phyloP scores from a whole-genome alignment of 2,329 filamentous ascomycete species.

The Phyllosticta citriasiana region DNA sequence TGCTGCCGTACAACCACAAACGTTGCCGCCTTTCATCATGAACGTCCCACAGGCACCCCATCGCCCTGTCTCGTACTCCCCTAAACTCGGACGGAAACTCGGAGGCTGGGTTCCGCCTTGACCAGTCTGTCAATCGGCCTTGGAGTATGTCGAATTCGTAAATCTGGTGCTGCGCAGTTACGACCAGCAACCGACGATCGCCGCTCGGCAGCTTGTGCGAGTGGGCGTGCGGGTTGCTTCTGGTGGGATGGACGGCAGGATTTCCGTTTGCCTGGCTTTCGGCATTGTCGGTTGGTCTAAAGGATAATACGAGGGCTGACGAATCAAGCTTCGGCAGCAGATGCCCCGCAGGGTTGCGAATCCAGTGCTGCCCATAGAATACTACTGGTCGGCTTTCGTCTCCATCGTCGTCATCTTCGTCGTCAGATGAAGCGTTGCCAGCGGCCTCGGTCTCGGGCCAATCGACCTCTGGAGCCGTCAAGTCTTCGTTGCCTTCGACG shows the following conservation, averaged over 20 bases:
- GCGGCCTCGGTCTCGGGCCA: constrained; percentile 15
- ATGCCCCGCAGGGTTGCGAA: constrained; percentile 57
- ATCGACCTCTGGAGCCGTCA: constrained; percentile 32
- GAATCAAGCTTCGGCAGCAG: constrained; percentile 37
- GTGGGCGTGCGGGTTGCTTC: constrained; percentile 42
- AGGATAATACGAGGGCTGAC: constrained; percentile 35
- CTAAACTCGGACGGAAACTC: constrained; percentile 65
- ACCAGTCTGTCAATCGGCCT: constrained; percentile 76
- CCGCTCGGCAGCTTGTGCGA: constrained; percentile 45
- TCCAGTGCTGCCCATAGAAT: constrained; percentile 59
- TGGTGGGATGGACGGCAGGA: constrained; percentile 39
- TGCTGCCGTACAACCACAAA: constrained; percentile 78
- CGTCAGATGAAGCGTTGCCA: constrained; percentile 11
- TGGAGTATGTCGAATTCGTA: constrained; percentile 70
- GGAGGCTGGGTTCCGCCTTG: constrained; percentile 67
- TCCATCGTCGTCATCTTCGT: constrained; percentile 30
- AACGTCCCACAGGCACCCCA: constrained; percentile 77
- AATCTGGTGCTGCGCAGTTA: constrained; percentile 57
- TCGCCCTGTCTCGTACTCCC: constrained; percentile 66
- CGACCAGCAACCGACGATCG: constrained; percentile 47
- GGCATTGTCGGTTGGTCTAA: constrained; percentile 27
- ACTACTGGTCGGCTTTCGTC: constrained; percentile 38
- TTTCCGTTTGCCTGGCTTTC: constrained; percentile 32
- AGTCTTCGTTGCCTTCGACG: constrained; percentile 49
- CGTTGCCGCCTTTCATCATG: constrained; percentile 39